These are phyloP conservation scores for Schoenoplectus tabernaemontani DNA, from an alignment of 202 grass and related monocot species.

Conservation along the genomic window DNA sequence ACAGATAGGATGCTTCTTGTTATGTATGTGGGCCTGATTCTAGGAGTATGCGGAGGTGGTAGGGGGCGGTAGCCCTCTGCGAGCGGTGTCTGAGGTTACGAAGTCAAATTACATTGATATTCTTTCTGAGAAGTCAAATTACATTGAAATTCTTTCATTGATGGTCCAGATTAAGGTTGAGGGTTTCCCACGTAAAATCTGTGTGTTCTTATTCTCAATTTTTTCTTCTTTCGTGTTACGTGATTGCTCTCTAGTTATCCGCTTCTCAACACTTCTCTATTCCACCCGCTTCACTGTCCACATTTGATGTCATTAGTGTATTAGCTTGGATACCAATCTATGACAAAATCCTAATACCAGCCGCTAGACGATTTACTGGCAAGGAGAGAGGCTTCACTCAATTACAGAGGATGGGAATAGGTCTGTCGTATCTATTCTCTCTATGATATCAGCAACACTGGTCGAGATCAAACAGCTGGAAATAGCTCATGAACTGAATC, in stretches of 20 bases:
- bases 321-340: slow-evolving; percentile 73
- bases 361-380: slow-evolving; percentile 54
- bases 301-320: slow-evolving; percentile 62
- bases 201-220: too few relatives aligned
- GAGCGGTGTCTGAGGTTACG: too few relatives aligned
- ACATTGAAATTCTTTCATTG: too few relatives aligned
- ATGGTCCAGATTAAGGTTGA: too few relatives aligned
- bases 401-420: slow-evolving; percentile 76
- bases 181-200: too few relatives aligned
- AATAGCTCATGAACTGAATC: slow-evolving; percentile 37
- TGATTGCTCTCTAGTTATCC: too few relatives aligned
- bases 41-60: too few relatives aligned
- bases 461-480: slow-evolving; percentile 61
- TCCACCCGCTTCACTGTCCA: slow-evolving; percentile 73
- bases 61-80: too few relatives aligned
- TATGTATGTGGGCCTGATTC: too few relatives aligned
- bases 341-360: slow-evolving; percentile 53
- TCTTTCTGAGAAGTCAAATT: too few relatives aligned
- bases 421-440: slow-evolving; percentile 51
- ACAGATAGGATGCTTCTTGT: slow-evolving; percentile 42
- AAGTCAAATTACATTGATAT: too few relatives aligned
- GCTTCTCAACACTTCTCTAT: slow-evolving; percentile 58
- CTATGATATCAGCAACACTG: slow-evolving; percentile 48
- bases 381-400: slow-evolving; percentile 75
- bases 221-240: too few relatives aligned